phyloP scores from a whole-genome alignment of 805 yeast genomes.

The Metschnikowia matae region DNA sequence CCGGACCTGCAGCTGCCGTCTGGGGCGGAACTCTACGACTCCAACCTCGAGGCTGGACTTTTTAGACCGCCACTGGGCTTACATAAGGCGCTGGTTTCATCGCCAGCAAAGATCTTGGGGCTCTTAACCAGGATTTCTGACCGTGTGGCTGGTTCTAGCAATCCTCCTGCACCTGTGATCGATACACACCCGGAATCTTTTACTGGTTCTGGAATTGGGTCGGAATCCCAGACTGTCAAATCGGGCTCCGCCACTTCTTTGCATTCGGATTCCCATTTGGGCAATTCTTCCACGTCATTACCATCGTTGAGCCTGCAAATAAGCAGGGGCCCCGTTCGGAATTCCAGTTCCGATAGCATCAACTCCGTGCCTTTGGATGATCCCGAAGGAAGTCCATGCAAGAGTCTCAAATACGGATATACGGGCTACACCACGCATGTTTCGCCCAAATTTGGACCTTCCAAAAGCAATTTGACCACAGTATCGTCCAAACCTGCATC shows the following conservation, averaged over 20 bases:
- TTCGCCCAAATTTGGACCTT: not conserved
- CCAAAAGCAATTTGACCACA: not conserved
- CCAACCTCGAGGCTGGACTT: slow-evolving; percentile 11
- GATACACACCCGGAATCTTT: slow-evolving; percentile 7
- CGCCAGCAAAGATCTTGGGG: slow-evolving; percentile 14
- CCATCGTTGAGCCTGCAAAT: slow-evolving; percentile 1
- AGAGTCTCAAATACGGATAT: not conserved
- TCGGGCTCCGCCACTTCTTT: not conserved
- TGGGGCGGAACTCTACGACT: not conserved
- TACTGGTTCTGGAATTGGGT: no score
- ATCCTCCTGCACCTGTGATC: slow-evolving; percentile 11
- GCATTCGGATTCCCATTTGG: not conserved
- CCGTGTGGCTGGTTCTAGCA: slow-evolving; percentile 14
- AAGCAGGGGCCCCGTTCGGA: not conserved
- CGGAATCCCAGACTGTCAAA: not conserved
- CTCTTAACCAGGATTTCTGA: slow-evolving; percentile 14
- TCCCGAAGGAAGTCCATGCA: not conserved
- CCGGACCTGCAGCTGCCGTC: not conserved
- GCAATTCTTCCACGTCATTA: not conserved
- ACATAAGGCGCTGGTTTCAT: not conserved
- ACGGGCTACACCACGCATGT: slow-evolving; percentile 12
- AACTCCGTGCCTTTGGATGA: slow-evolving; percentile 1
- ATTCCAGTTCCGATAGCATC: slow-evolving; percentile 4
- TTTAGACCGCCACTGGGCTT: not conserved
- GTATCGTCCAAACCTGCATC: not conserved